phyloP scores from a whole-genome alignment of 257 asterid species.

The Pogostemon cablin region DNA sequence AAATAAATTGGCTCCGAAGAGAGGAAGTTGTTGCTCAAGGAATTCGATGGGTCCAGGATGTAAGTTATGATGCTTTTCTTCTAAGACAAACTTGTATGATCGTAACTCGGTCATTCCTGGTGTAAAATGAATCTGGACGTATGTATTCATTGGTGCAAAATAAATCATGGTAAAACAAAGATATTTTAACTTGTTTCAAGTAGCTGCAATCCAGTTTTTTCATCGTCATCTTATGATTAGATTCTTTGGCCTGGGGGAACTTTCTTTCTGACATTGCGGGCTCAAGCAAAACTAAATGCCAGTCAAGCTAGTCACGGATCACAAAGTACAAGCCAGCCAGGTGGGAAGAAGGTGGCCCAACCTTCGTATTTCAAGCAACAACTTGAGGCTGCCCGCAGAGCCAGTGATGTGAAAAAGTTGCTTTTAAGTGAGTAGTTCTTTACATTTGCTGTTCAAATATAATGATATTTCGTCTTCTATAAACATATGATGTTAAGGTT shows the following conservation, averaged over 20 bases:
- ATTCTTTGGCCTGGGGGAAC: constrained; percentile 86
- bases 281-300: constrained; percentile 39
- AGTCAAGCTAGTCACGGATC: constrained; percentile 46
- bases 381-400: constrained; percentile 93
- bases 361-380: constrained; percentile 78
- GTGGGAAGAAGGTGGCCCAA: constrained; percentile 44
- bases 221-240: constrained; percentile 44
- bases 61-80: constrained; percentile 43
- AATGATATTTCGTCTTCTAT: no score
- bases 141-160: no score
- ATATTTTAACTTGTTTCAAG: not conserved
- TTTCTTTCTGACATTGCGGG: constrained; percentile 63
- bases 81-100: not conserved
- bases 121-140: no score
- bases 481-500: no score
- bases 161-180: not conserved
- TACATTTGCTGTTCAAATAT: not conserved
- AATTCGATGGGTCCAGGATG: constrained; percentile 75
- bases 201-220: not conserved
- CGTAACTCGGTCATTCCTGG: constrained; percentile 3
- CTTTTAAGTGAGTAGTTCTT: constrained; percentile 57
- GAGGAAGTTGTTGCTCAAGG: constrained; percentile 78
- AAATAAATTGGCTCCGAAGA: constrained; percentile 87
- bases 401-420: constrained; percentile 79
- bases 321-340: constrained; percentile 36